Base-by-base conservation (phyloP, 208 protist species). In the Wallacemonas sp. region DNA sequence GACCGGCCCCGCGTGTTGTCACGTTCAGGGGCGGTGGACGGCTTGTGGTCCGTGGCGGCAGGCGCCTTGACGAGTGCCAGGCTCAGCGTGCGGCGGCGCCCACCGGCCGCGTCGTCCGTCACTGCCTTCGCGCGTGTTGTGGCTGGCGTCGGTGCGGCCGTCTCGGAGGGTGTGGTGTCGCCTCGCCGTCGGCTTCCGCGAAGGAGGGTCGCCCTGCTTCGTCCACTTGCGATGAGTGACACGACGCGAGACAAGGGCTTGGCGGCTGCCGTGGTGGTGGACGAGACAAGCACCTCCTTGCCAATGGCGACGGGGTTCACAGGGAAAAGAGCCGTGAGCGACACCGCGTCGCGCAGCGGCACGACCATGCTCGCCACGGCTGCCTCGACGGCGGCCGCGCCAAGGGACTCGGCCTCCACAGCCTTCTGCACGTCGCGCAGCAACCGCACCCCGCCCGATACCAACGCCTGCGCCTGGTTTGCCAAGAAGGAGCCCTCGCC, bases 391-490 rank as follows among this genome's bases (percentile, higher is more conserved):
- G 36, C 19, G 9, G 15, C 19, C 12, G 8, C 66, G 27, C 29
- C 22, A 13, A 1, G 44, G 32, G 22, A 24, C 30, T 19, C 45
- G 12, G 8, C 61, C 5, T 66, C 24, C 2, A 66, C 4, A 3
- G 22, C 61, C n/a, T 44, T 46, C 42, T 79, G 67, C 17, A 76
- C 80, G 63, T 92, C 82, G 21, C 86, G 76, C 38, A 83, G 52
- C 19, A 70, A 59, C 30, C 70, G 67, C 27, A 75, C 42, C 4
- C 80, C 77, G 36, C 58, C 19, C n/a, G 59, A 69, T 17, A 86
- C 68, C 33, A 92, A 38, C 55, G 69, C 33, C 3, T 66, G 50
- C 19, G 79, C 81, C 44, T 68, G 62, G 17, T 32, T 37, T 24
- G 68, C 71, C 41, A 89, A 53, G 15, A 63, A 55, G 45, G 69